Conservation (phyloP, 305 asterid species). For the Solanum aculeatissimum region DNA sequence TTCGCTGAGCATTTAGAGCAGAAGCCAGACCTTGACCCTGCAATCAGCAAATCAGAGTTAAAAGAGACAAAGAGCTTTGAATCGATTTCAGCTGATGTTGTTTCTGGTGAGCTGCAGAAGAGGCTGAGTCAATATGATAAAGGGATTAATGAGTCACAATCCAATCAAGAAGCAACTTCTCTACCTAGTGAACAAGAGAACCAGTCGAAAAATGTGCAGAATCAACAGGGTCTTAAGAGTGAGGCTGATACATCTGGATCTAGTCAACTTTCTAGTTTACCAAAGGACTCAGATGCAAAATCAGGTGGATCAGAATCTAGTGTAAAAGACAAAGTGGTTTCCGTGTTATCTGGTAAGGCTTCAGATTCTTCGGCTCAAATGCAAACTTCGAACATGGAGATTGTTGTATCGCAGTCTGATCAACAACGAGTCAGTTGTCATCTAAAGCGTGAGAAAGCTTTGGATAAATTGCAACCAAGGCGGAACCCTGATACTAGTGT, state of each 20-base stretch:
- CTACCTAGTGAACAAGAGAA: not conserved
- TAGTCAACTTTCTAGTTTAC: constrained; percentile 13
- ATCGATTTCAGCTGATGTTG: constrained; percentile 1
- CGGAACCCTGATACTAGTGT: constrained; percentile 56
- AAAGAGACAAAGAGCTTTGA: not conserved
- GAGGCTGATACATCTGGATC: constrained; percentile 1
- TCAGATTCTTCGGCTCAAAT: constrained; percentile 15
- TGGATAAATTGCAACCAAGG: constrained; percentile 81
- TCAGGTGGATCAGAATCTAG: not conserved
- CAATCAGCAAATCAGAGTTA: constrained; percentile 15
- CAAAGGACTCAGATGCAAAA: constrained; percentile 3
- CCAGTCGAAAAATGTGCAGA: not conserved
- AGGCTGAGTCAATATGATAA: constrained; percentile 9
- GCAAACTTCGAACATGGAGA: constrained; percentile 16
- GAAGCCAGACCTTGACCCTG: constrained; percentile 3
- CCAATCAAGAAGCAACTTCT: constrained; percentile 1
- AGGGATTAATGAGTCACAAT: not conserved
- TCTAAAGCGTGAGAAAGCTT: constrained; percentile 39
- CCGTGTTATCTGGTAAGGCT: constrained; percentile 2
- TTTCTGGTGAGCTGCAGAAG: constrained; percentile 18
- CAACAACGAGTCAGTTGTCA: constrained; percentile 27
- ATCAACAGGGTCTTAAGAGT: constrained; percentile 1
- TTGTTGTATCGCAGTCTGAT: constrained; percentile 25
- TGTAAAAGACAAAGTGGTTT: not conserved
- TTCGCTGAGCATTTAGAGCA: constrained; percentile 14